Conservation (phyloP, 2,329 filamentous ascomycete genomes). For the Epichloe hybrida region DNA sequence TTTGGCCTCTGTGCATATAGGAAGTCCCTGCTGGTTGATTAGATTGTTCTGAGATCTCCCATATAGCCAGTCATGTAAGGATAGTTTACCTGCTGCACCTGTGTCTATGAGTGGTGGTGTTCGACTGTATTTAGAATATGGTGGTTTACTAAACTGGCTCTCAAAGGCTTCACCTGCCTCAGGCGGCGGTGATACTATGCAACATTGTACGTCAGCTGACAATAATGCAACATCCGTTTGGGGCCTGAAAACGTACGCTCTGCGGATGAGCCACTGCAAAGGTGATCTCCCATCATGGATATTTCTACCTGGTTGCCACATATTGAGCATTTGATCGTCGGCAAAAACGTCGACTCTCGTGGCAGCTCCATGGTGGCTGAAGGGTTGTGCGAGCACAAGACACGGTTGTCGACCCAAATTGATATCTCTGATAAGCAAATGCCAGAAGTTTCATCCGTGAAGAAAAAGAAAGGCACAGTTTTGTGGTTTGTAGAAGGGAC, state of each 20-base stretch:
- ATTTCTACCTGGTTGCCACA: constrained; percentile 71
- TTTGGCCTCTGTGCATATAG: constrained; percentile 40
- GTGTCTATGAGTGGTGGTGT: constrained; percentile 37
- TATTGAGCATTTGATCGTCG: constrained; percentile 77
- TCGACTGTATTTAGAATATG: constrained; percentile 24
- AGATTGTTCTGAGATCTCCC: background rate
- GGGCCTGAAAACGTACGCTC: constrained; percentile 25
- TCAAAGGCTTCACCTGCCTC: constrained; percentile 18
- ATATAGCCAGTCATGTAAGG: background rate
- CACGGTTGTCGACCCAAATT: background rate
- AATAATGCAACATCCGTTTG: background rate
- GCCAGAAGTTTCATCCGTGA: background rate
- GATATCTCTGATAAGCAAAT: background rate
- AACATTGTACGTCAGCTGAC: background rate
- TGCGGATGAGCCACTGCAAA: constrained; percentile 43
- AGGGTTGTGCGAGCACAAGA: background rate
- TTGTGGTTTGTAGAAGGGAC: background rate
- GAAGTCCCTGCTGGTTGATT: constrained; percentile 1
- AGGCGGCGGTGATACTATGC: constrained; percentile 25
- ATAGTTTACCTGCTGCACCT: constrained; percentile 35
- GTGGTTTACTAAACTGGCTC: constrained; percentile 12
- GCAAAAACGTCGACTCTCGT: constrained; percentile 57
- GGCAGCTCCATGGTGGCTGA: constrained; percentile 29
- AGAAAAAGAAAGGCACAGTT: background rate
- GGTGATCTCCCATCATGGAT: constrained; percentile 72